Conservation (phyloP, 164 flowering plant genomes). For the Euptelea pleiosperma region DNA sequence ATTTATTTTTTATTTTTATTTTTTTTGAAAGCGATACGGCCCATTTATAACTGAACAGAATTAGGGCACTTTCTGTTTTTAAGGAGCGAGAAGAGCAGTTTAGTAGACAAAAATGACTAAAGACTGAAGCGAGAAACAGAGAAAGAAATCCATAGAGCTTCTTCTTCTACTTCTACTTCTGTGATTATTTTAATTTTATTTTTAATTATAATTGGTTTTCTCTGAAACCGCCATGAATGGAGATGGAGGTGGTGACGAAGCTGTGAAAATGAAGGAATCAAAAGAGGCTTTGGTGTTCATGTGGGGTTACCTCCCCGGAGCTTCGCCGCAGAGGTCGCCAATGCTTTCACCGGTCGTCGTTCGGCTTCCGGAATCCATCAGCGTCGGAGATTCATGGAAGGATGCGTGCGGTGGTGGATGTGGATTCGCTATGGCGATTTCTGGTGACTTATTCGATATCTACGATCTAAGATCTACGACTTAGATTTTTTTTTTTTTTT, state of each 20-base stretch:
- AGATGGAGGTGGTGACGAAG: constrained; percentile 18
- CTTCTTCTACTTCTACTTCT: background rate
- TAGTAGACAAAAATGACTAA: background rate
- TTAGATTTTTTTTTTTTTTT: background rate
- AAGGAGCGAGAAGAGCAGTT: background rate
- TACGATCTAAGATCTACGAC: too few relatives aligned
- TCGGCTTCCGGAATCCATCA: constrained; percentile 34
- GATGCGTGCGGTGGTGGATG: constrained; percentile 98
- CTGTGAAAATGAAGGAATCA: constrained; percentile 17
- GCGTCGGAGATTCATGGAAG: constrained; percentile 47
- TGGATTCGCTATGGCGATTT: constrained; percentile 89
- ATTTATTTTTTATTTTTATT: too few relatives aligned
- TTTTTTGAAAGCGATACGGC: constrained; percentile 38
- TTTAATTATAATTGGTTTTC: too few relatives aligned
- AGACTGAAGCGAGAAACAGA: background rate
- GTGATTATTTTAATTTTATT: background rate
- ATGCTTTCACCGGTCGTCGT: constrained; percentile 63
- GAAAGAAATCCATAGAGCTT: background rate
- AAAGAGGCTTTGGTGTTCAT: constrained; percentile 50
- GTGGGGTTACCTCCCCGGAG: constrained; percentile 98
- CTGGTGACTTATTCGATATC: constrained; percentile 47
- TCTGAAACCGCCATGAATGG: constrained; percentile 16
- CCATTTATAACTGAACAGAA: background rate
- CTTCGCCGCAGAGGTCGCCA: constrained; percentile 75
- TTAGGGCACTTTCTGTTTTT: constrained; percentile 15